These are phyloP conservation scores for Daldinia decipiens DNA, from an alignment of 495 filamentous ascomycete genomes.

Conservation along the genomic window DNA sequence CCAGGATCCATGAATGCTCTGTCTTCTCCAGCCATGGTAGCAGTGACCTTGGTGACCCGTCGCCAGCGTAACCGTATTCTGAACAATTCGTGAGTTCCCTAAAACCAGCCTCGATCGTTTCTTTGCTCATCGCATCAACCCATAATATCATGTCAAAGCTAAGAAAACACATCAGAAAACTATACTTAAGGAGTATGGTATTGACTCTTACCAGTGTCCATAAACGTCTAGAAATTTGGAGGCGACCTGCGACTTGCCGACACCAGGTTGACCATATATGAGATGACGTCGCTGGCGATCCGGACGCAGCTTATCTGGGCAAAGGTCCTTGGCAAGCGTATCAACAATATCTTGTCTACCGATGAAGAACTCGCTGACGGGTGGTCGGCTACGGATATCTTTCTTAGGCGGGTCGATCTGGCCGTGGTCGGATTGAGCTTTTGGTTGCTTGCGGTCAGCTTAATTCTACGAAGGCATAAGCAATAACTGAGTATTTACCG, in stretches of 20 bases:
- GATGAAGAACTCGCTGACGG: constrained; percentile 8
- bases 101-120: constrained; percentile 8
- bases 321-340: constrained; percentile 1
- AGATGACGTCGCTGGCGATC: neutral
- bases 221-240: constrained; percentile 7
- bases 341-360: neutral
- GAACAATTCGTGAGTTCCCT: constrained; percentile 4
- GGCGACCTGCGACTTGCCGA: neutral
- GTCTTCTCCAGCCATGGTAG: constrained; percentile 1
- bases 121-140: constrained; percentile 10
- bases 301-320: neutral
- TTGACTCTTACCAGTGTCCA: neutral
- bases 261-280: constrained; percentile 7
- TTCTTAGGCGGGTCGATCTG: neutral
- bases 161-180: neutral
- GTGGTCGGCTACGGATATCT: constrained; percentile 7
- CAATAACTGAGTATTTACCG: neutral
- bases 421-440: constrained; percentile 9
- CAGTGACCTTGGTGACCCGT: neutral
- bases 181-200: neutral
- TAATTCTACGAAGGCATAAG: neutral
- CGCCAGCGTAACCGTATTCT: constrained; percentile 1
- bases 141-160: constrained; percentile 12
- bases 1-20: constrained; percentile 8
- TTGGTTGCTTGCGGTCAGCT: neutral